These are phyloP conservation scores for Nematocida homosporus DNA, from an alignment of 371 early-diverging fungal species.

Conservation along the genomic window DNA sequence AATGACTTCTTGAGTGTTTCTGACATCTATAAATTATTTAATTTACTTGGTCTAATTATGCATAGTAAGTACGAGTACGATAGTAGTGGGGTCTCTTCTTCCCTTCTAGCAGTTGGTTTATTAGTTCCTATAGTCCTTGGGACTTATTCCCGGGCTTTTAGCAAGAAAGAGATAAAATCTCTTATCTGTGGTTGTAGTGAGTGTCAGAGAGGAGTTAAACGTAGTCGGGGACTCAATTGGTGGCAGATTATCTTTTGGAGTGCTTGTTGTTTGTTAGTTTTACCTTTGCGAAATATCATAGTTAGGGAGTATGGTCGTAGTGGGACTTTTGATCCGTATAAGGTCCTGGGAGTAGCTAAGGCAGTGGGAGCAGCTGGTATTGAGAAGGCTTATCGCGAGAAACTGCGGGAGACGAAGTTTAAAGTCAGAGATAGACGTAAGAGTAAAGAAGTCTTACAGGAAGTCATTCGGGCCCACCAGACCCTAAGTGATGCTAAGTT, in stretches of 20 bases:
- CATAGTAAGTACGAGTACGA: conserved; percentile 31
- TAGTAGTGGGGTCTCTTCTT: conserved; percentile 38
- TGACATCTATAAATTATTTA: conserved; percentile 45
- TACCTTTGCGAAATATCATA: conserved; percentile 27
- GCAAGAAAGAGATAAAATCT: neutral
- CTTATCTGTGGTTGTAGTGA: neutral
- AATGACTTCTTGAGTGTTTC: conserved; percentile 83
- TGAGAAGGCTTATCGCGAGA: conserved; percentile 17
- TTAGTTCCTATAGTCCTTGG: conserved; percentile 1
- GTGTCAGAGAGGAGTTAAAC: neutral
- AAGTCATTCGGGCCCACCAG: conserved; percentile 56
- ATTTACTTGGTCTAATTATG: conserved; percentile 52
- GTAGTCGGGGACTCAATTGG: neutral
- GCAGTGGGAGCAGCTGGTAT: conserved; percentile 10
- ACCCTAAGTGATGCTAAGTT: conserved; percentile 54
- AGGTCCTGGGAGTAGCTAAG: conserved; percentile 12
- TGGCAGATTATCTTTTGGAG: conserved; percentile 4
- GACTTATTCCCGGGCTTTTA: neutral
- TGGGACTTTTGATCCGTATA: conserved; percentile 15
- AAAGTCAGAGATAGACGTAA: conserved; percentile 19
- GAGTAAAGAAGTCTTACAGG: conserved; percentile 45
- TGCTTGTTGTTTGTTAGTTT: neutral
- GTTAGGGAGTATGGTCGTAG: conserved; percentile 5
- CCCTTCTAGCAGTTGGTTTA: conserved; percentile 27
- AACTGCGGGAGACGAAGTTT: conserved; percentile 22